Percentiles rank a stretch among this genome's conserved stretches.
Conservation (phyloP, 202 grass and related monocot genomes). For the Miscanthus sacchariflorus region DNA sequence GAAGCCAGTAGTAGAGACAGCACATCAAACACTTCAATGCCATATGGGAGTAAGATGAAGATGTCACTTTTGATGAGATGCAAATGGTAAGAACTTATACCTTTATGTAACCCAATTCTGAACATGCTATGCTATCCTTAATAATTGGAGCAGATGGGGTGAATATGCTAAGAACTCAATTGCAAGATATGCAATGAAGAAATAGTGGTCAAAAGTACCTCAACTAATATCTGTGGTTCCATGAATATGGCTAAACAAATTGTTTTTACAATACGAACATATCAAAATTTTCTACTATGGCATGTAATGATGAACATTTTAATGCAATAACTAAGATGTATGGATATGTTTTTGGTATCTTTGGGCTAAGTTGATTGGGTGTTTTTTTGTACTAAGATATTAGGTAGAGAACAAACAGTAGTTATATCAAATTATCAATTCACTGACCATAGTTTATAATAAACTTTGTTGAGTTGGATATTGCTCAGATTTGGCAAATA, state of each 20-base stretch:
- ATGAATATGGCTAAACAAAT: neutral
- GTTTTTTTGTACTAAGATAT: constrained; percentile 21
- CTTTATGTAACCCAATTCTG: neutral
- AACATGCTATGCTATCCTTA: too few relatives aligned
- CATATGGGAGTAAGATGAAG: too few relatives aligned
- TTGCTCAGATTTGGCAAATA: constrained; percentile 25
- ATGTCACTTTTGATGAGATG: too few relatives aligned
- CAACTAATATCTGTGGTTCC: neutral
- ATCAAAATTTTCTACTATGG: constrained; percentile 5
- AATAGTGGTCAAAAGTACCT: neutral
- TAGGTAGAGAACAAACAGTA: constrained; percentile 18
- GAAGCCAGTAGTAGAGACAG: too few relatives aligned
- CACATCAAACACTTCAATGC: too few relatives aligned
- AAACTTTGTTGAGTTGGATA: constrained; percentile 19
- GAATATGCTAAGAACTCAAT: constrained; percentile 14
- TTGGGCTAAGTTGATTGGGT: constrained; percentile 24
- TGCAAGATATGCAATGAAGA: neutral
- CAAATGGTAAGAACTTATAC: too few relatives aligned
- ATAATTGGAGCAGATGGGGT: too few relatives aligned
- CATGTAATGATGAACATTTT: too few relatives aligned
- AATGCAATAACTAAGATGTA: neutral
- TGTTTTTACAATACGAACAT: neutral
- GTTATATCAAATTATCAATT: constrained; percentile 2
- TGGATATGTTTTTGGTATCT: neutral
- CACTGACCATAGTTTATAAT: neutral